Conservation (phyloP, 78 protist species). For the Dictyostelium citrinum region DNA sequence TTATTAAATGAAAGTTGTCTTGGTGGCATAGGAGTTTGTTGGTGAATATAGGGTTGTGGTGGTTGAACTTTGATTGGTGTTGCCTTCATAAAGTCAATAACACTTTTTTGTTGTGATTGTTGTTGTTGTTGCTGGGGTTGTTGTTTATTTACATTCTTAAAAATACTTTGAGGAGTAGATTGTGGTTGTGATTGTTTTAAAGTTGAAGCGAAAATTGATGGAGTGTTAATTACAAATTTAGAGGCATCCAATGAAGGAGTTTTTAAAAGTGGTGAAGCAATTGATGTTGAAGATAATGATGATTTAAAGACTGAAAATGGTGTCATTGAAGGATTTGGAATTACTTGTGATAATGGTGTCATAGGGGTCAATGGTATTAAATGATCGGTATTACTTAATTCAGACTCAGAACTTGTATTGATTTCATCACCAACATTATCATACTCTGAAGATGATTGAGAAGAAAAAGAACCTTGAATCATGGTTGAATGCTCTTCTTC, state of each 20-base stretch:
- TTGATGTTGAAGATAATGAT: not conserved
- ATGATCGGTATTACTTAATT: not conserved
- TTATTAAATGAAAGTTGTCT: not conserved
- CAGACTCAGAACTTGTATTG: not conserved
- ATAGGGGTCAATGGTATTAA: not conserved
- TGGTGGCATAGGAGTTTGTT: slow-evolving; percentile 8
- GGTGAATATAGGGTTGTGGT: not conserved
- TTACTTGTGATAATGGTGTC: not conserved
- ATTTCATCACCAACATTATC: not conserved
- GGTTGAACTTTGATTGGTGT: not conserved
- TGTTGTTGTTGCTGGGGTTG: not conserved
- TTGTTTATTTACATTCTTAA: not conserved
- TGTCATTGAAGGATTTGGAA: not conserved
- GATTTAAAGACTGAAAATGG: not conserved
- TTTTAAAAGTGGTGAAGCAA: not conserved
- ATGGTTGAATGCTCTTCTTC: not conserved
- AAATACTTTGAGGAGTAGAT: not conserved
- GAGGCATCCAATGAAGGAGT: not conserved
- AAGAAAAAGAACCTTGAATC: not conserved
- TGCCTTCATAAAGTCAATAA: not conserved
- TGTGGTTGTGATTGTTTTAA: not conserved
- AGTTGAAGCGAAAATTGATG: not conserved
- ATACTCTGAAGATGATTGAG: not conserved
- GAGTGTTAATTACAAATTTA: not conserved
- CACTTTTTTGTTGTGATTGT: not conserved